Conservation (phyloP, 352 stramenopile genomes). For the Globisporangium recalcitrans region DNA sequence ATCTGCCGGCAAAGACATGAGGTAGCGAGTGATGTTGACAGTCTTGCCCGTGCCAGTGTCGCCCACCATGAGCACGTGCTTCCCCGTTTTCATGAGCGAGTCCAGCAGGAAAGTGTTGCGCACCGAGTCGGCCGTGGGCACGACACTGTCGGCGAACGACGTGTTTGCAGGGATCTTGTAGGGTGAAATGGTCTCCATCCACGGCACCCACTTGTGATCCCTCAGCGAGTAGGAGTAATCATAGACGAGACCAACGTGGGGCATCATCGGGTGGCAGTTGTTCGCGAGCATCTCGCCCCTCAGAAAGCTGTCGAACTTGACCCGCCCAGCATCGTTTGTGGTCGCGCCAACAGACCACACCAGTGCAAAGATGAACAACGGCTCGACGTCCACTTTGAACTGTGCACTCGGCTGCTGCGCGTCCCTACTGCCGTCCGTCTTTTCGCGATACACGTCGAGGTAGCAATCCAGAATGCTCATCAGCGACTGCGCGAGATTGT, state of each 20-base stretch:
- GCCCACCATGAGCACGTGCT: constrained; percentile 94
- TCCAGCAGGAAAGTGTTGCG: constrained; percentile 92
- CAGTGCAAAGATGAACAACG: constrained; percentile 90
- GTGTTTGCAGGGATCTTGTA: constrained; percentile 74
- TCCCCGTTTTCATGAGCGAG: constrained; percentile 70
- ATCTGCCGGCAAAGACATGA: constrained; percentile 83
- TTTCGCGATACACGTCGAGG: constrained; percentile 61
- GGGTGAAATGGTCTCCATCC: constrained; percentile 90
- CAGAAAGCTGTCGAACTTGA: constrained; percentile 88
- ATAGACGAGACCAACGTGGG: constrained; percentile 72
- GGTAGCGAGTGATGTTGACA: constrained; percentile 89
- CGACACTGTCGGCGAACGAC: constrained; percentile 90
- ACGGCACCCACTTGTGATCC: constrained; percentile 88
- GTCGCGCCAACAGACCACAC: constrained; percentile 91
- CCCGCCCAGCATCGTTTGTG: constrained; percentile 80
- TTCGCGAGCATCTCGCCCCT: constrained; percentile 77
- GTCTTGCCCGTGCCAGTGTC: constrained; percentile 94
- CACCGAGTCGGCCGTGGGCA: constrained; percentile 91
- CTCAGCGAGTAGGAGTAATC: constrained; percentile 90
- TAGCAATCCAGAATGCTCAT: constrained; percentile 93
- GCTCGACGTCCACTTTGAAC: constrained; percentile 78
- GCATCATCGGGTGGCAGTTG: constrained; percentile 52
- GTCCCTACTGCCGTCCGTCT: constrained; percentile 39
- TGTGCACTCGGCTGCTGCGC: constrained; percentile 40
- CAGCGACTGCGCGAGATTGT: constrained; percentile 88